Base-by-base conservation (phyloP, 2,329 filamentous ascomycete species). In the Ascochyta viciae-villosae region DNA sequence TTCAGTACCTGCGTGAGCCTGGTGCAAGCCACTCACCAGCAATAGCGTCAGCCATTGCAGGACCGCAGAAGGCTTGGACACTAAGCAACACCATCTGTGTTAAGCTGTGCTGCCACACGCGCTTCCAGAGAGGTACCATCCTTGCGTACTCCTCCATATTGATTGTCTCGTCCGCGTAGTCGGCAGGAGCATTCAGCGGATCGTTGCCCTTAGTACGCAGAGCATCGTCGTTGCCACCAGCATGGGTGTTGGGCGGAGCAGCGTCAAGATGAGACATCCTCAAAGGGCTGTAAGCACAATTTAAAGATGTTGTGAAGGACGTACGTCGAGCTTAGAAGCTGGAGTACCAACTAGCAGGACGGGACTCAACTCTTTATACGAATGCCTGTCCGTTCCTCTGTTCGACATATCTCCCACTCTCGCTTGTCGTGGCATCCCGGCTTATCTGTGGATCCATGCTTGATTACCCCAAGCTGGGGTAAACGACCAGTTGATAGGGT, bases 21-120 rank as follows among this genome's bases (percentile, higher is more conserved):
- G 9, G 6, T 3, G 29, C 29, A 31, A 12, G 12, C 29, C 13
- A 35, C 55, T 44, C 31, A 66, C 67, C 68, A 44, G 68, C 68
- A 35, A 71, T 71, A n/a, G 68, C 68, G 54, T 71, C 68, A 3
- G 65, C 67, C 68, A 71, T 71, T 3, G 68, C 68, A 44, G 68
- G 68, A 42, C 68, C 68, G 35, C 66, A 70, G 49, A 81, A 81
- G 0, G 78, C 77, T 60, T 82, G 80, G 9, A 81, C 65, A 37
- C 78, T 81, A 10, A 82, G 63, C 4, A 81, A 69, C 62, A 81
- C 65, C 80, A 82, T 81, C 65, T 82, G 79, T 5, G 79, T 81
- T 60, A 82, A 71, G 59, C 79, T 81, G 59, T 81, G 77, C 57
- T 78, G 77, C 68, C 77, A 78, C 4, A 81, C 59, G 3, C 77